Percentiles rank a stretch among this genome's conserved stretches.
Conservation (phyloP, 2,329 filamentous ascomycete genomes). For the Orbilia brochopaga region DNA sequence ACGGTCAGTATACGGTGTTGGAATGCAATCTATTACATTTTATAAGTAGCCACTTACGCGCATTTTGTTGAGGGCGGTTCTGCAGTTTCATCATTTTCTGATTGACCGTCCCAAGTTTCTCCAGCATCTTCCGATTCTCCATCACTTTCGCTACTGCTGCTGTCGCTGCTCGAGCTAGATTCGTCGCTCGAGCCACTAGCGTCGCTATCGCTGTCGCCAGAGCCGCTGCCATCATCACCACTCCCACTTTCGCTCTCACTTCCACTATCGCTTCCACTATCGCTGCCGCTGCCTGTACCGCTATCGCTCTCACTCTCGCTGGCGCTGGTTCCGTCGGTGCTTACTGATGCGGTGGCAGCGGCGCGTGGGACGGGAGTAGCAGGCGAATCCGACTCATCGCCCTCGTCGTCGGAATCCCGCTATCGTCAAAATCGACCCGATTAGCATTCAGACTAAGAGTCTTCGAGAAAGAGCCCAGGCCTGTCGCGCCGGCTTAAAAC, state of each 20-base stretch:
- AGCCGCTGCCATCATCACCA: constrained; percentile 19
- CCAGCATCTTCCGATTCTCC: constrained; percentile 25
- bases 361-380: constrained; percentile 25
- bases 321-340: constrained; percentile 5
- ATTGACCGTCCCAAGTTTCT: constrained; percentile 42
- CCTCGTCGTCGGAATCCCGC: constrained; percentile 49
- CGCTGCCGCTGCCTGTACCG: constrained; percentile 18
- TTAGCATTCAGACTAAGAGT: constrained; percentile 9
- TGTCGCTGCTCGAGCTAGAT: constrained; percentile 18
- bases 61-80: constrained; percentile 18
- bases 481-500: neutral
- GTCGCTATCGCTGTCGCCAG: constrained; percentile 30
- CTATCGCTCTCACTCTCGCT: constrained; percentile 35
- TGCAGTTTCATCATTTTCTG: constrained; percentile 31
- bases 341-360: constrained; percentile 18
- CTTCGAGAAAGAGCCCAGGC: neutral
- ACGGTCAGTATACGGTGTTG: neutral
- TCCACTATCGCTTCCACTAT: constrained; percentile 23
- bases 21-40: neutral
- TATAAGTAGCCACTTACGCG: constrained; percentile 27
- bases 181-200: constrained; percentile 30
- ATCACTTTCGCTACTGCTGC: constrained; percentile 30
- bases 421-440: constrained; percentile 5
- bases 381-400: constrained; percentile 42
- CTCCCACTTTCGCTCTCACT: constrained; percentile 25